These are phyloP conservation scores for Gracilaria gracilis DNA, from an alignment of 23 red algal genomes.

Conservation along the genomic window DNA sequence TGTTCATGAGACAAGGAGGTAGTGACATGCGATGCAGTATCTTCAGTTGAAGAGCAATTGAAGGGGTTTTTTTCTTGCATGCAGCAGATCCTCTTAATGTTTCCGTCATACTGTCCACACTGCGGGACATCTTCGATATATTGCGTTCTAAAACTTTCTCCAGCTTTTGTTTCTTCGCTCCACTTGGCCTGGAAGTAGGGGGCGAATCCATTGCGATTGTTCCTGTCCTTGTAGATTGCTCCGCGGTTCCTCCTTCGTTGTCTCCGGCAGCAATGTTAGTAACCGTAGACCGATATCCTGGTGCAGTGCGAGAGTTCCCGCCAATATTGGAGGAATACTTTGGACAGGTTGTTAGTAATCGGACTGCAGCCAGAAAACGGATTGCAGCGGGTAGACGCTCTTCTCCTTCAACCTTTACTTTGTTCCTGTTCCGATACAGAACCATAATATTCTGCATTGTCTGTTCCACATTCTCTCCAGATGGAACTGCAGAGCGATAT, in stretches of 20 bases:
- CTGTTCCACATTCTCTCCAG: slow-evolving; percentile 30
- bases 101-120: not conserved
- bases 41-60: slow-evolving; percentile 8
- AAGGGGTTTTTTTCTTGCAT: not conserved
- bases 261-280: not conserved
- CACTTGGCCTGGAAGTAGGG: not conserved
- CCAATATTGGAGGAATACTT: slow-evolving; percentile 28
- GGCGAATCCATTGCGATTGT: not conserved
- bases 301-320: not conserved
- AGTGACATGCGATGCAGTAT: not conserved
- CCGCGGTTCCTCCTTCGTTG: not conserved
- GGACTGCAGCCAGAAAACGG: not conserved
- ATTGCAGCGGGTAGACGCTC: not conserved
- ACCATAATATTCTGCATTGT: slow-evolving; percentile 33
- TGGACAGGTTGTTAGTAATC: not conserved
- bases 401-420: not conserved
- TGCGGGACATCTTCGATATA: too few species aligned
- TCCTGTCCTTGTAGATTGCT: not conserved
- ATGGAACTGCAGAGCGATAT: slow-evolving; percentile 26
- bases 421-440: slow-evolving; percentile 27
- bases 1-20: not conserved
- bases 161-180: slow-evolving; percentile 17
- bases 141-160: not conserved
- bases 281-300: not conserved
- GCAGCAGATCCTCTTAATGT: not conserved